phyloP scores from a whole-genome alignment of 192 early-diverging fungal genomes.

The Coemansia sp. region DNA sequence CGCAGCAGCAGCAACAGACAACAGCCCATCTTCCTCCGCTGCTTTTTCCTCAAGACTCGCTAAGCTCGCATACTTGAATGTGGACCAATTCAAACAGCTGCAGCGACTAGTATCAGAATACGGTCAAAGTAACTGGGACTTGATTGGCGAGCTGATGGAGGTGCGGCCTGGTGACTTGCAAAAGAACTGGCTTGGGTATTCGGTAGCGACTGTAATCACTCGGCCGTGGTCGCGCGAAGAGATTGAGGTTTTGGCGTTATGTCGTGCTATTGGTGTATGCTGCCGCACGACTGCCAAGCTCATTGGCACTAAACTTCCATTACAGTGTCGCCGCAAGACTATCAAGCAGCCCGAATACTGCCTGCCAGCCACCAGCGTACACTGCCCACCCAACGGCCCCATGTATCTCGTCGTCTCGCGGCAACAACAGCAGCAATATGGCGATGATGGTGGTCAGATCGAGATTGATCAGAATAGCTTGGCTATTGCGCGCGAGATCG shows the following conservation, averaged over 20 bases:
- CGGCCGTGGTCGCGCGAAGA: slow-evolving; percentile 31
- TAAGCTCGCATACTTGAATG: slow-evolving; percentile 30
- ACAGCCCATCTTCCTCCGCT: too few species aligned
- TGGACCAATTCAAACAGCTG: slow-evolving; percentile 35
- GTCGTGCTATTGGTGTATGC: slow-evolving; percentile 29
- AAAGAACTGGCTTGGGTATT: slow-evolving; percentile 42
- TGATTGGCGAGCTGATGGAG: slow-evolving; percentile 20
- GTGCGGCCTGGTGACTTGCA: slow-evolving; percentile 30
- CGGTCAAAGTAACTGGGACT: slow-evolving; percentile 43
- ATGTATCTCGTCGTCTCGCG: neutral
- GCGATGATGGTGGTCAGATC: slow-evolving; percentile 15
- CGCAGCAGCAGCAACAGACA: too few species aligned
- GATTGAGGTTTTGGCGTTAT: slow-evolving; percentile 27
- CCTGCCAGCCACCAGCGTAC: neutral
- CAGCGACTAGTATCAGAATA: slow-evolving; percentile 29
- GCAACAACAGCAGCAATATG: neutral
- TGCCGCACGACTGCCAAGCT: slow-evolving; percentile 39
- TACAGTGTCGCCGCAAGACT: slow-evolving; percentile 46
- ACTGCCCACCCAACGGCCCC: neutral
- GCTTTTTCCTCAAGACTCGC: neutral
- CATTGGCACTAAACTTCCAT: slow-evolving; percentile 46
- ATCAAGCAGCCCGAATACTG: slow-evolving; percentile 11
- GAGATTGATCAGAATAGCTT: slow-evolving; percentile 10
- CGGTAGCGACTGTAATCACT: slow-evolving; percentile 21
- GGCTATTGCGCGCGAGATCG: slow-evolving; percentile 2